phyloP scores from a whole-genome alignment of 768 basidiomycete genomes.

The Postia placenta region DNA sequence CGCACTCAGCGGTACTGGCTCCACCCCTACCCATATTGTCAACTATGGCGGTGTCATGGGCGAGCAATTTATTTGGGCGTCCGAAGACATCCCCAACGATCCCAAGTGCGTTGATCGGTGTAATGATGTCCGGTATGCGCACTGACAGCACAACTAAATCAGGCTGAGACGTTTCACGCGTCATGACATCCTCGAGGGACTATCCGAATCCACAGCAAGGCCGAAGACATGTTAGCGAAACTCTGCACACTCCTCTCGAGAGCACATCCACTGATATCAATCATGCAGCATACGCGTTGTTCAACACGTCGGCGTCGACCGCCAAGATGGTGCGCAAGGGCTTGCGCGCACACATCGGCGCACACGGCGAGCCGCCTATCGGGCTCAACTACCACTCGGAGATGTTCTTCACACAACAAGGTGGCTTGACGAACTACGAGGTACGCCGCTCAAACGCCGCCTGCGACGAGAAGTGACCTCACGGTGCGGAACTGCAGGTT shows the following conservation, averaged over 20 bases:
- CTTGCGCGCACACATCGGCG: conserved; percentile 59
- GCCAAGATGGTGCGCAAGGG: conserved; percentile 66
- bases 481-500: conserved; percentile 43
- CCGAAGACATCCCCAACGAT: conserved; percentile 57
- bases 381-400: conserved; percentile 77
- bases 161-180: conserved; percentile 60
- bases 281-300: conserved; percentile 50
- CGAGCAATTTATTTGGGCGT: conserved; percentile 64
- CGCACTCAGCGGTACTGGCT: conserved; percentile 61
- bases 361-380: conserved; percentile 65
- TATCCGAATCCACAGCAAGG: conserved; percentile 56
- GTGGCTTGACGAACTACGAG: conserved; percentile 68
- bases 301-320: conserved; percentile 63
- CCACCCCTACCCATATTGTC: conserved; percentile 71
- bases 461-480: not conserved
- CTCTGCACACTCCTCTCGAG: not conserved
- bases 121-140: not conserved
- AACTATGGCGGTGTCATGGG: conserved; percentile 72
- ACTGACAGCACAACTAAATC: too few species aligned
- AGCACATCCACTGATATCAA: not conserved
- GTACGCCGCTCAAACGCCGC: conserved; percentile 24
- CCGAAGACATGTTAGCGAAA: conserved; percentile 48
- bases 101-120: conserved; percentile 55
- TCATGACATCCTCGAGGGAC: conserved; percentile 55
- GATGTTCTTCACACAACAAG: conserved; percentile 56